Conservation (phyloP, 139 green algal genomes). For the Axilococcus clingmanii region DNA sequence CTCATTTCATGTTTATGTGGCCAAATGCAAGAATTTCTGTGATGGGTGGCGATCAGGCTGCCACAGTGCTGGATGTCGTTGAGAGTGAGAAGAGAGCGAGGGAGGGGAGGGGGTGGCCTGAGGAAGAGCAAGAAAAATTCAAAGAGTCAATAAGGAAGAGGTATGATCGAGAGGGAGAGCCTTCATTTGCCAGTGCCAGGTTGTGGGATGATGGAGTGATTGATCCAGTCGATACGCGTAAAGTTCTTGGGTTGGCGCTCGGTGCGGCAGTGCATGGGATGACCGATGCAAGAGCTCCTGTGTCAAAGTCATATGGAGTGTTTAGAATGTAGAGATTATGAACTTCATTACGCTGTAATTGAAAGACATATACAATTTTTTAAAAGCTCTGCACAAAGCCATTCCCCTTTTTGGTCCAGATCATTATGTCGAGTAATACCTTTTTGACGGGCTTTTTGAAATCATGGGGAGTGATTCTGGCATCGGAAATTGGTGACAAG, state of each 20-base stretch:
- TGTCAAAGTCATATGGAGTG: slow-evolving; percentile 21
- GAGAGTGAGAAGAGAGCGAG: slow-evolving; percentile 67
- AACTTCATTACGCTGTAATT: no score
- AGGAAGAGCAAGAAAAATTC: slow-evolving; percentile 65
- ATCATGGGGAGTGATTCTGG: slow-evolving; percentile 47
- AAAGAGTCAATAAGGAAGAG: slow-evolving; percentile 39
- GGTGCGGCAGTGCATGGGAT: slow-evolving; percentile 28
- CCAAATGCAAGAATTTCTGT: slow-evolving; percentile 86
- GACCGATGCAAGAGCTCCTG: background rate
- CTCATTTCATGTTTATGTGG: slow-evolving; percentile 92
- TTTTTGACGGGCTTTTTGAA: slow-evolving; percentile 46
- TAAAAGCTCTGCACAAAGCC: no score
- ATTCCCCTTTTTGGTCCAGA: no score
- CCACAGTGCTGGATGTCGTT: slow-evolving; percentile 67
- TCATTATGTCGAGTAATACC: no score
- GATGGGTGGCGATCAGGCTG: slow-evolving; percentile 85
- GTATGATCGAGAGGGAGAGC: slow-evolving; percentile 71
- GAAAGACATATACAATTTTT: no score
- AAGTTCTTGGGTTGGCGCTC: slow-evolving; percentile 64
- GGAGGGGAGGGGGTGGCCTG: slow-evolving; percentile 41
- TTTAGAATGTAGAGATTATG: slow-evolving; percentile 49
- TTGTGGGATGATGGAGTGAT: slow-evolving; percentile 94
- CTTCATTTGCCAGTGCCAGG: slow-evolving; percentile 64
- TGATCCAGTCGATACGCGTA: slow-evolving; percentile 69
- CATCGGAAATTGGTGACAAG: slow-evolving; percentile 77